Evolutionary conservation across 2,329 filamentous ascomycete species (phyloP), one percentile per base, ranked within the genome.

Genomic region (Fusarium torreyae): DNA sequence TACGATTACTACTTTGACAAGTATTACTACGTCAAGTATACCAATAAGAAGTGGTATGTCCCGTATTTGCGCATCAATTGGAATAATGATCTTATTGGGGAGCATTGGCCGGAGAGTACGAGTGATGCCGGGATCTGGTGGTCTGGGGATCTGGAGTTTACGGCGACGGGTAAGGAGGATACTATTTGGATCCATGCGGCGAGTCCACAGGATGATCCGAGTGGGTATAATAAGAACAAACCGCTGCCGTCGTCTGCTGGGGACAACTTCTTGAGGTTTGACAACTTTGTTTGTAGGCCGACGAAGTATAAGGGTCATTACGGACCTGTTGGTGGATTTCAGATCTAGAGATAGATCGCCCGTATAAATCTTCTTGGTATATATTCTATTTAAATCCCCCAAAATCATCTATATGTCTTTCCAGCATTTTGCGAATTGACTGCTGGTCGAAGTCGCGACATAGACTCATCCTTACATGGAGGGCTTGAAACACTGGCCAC

Each of bases 1-100:
- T 63, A 45, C n/a, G 33, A 63, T 5, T 62, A 53, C 34, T 63
- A 55, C 38, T 49, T 62, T 39, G 48, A 63, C 26, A 53, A 56
- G 20, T 49, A 43, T 13, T 56, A 59, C 18, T 1, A n/a, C 1
- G 28, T 33, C 6, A 10, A 44, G 20, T 42, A n/a, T 8, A 51
- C 38, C 3, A 6, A 20, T 5, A 15, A 18, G 4, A 7, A 10
- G 26, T 3, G 1, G 1, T 62, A 28, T 5, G 18, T 62, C 7
- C 58, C 58, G 6, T 62, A 52, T 20, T 31, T 62, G 14, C 58
- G 58, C 10, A 59, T 51, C 2, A 26, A 36, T 5, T 62, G 58
- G 54, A 59, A 62, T 7, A 8, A 59, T 14, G 58, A 58, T 28
- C 13, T 20, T 14, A 49, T 56, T 22, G 53, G 34, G 33, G 34